Evolutionary conservation across 2,329 filamentous ascomycete genomes (phyloP).

Genomic region (Ceratocystis huliohia): DNA sequence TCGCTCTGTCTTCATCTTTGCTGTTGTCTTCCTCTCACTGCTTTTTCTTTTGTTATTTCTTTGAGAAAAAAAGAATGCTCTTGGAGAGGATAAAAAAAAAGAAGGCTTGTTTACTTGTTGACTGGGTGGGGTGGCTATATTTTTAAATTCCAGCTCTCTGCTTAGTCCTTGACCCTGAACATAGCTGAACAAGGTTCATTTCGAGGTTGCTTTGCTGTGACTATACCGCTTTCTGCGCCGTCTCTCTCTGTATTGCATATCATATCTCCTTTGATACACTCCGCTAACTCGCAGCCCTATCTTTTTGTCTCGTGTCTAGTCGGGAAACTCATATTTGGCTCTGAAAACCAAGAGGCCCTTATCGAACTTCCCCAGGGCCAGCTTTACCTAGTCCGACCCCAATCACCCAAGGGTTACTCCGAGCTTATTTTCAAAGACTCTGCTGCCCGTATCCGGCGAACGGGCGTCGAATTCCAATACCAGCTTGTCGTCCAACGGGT

Average conservation of each 20-base stretch:
- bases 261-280: no score
- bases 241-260: slow-evolving; percentile 14
- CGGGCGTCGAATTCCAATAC: slow-evolving; percentile 91
- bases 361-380: slow-evolving; percentile 92
- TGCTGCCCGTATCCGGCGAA: slow-evolving; percentile 78
- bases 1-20: background rate
- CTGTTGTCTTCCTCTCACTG: background rate
- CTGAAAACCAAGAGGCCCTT: slow-evolving; percentile 74
- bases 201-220: background rate
- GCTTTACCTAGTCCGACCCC: slow-evolving; percentile 88
- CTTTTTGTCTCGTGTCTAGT: slow-evolving; percentile 38
- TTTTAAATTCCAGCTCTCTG: background rate
- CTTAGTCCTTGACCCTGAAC: background rate
- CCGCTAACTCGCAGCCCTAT: background rate
- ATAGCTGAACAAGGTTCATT: background rate
- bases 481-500: slow-evolving; percentile 92
- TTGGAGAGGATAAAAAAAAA: background rate
- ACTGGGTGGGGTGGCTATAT: slow-evolving; percentile 13
- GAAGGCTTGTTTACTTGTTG: background rate
- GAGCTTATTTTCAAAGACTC: slow-evolving; percentile 99
- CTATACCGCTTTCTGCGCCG: slow-evolving; percentile 3
- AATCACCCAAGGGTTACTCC: slow-evolving; percentile 93
- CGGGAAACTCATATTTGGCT: slow-evolving; percentile 85
- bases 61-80: background rate
- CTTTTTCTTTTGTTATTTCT: background rate